phyloP scores from a whole-genome alignment of 1,139 yeast species.

The Lodderomyces beijingensis region DNA sequence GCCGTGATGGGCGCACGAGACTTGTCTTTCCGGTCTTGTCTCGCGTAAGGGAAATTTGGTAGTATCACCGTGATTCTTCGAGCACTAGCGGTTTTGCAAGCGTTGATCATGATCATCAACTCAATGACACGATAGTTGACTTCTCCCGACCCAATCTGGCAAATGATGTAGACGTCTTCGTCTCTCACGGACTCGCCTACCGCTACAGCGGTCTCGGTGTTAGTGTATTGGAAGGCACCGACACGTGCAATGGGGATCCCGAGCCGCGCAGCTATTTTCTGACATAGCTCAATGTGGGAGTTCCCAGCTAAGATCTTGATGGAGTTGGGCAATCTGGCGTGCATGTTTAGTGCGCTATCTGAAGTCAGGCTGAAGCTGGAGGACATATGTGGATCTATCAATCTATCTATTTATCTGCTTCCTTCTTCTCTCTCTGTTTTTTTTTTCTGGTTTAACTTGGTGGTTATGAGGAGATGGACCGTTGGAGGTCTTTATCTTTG shows the following conservation, averaged over 20 bases:
- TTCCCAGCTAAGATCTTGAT: constrained; percentile 86
- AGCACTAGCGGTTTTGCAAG: constrained; percentile 94
- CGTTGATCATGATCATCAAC: constrained; percentile 85
- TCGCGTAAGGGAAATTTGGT: constrained; percentile 95
- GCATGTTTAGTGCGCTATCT: no score
- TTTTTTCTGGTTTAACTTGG: no score
- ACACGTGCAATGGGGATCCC: constrained; percentile 56
- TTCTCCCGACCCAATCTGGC: constrained; percentile 86
- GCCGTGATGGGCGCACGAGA: constrained; percentile 97
- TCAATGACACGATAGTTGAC: constrained; percentile 90
- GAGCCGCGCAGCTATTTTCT: constrained; percentile 58
- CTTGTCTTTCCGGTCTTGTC: constrained; percentile 96
- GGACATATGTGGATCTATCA: no score
- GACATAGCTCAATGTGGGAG: constrained; percentile 81
- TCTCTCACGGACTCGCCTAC: constrained; percentile 96
- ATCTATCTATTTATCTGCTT: no score
- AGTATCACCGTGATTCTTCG: constrained; percentile 91
- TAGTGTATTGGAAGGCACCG: constrained; percentile 67
- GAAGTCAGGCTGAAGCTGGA: no score
- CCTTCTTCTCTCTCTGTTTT: no score
- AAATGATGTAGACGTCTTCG: constrained; percentile 86
- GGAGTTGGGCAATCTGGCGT: constrained; percentile 42
- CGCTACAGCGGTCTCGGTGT: constrained; percentile 86
- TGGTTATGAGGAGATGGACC: no score
- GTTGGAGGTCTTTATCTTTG: no score